Base-by-base conservation (phyloP, 2,329 filamentous ascomycete species). In the Claviceps humidiphila region DNA sequence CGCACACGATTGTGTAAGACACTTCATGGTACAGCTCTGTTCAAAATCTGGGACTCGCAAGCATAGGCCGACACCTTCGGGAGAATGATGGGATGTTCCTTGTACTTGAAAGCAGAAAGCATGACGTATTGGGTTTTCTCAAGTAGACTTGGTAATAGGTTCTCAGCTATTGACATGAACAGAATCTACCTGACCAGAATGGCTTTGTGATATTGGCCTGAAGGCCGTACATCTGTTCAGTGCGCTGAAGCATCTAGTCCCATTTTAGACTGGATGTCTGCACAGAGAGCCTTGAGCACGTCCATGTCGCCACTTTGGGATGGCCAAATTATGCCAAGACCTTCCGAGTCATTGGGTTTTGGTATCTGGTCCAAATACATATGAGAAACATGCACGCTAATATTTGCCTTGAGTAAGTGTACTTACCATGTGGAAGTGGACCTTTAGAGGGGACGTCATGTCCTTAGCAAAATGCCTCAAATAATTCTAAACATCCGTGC, bases 261-360 rank as follows among this genome's bases (percentile, higher is more conserved):
- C 77, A 97, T 91, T 77, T 89, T 95, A 16, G 84, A 71, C 78
- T 94, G 94, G 64, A 98, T 75, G 52, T 95, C 87, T 67, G 91
- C 89, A 56, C 79, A 76, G 55, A 94, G 72, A 57, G 79, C 80
- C 76, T 90, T 87, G 61, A 98, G 72, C 65, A 83, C 79, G 1
- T 88, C 87, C 85, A 93, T 94, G 60, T 95, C 84, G 1, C 78
- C 77, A 55, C 74, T 68, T 69, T 87, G 78, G 57, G 82, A 74
- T 20, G 90, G 89, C 93, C 93, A 98, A 38, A 71, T 67, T 59
- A 97, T 76, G 4, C 78, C 81, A 50, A 98, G 73, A 6, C 93
- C 93, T 66, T 97, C 87, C 39, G 74, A 64, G 61, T 83, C 74
- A 63, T 88, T 94, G 50, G 93, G 91, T 76, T 98, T 98, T 39